Percentiles rank a stretch among this genome's conserved stretches.
phyloP scores from a whole-genome alignment of 257 asterid species.

The Primulina tabacum region DNA sequence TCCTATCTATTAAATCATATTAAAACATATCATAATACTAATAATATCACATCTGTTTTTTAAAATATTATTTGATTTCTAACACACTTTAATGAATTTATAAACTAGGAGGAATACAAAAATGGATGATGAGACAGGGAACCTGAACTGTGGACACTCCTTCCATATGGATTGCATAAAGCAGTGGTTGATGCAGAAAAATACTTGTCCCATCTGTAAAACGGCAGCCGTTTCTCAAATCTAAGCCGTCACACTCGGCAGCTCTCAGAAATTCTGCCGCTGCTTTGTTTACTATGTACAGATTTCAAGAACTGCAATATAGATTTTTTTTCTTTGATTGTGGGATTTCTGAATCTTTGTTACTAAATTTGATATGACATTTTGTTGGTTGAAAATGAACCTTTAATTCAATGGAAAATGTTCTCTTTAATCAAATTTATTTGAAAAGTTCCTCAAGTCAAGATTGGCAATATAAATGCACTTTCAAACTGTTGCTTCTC shows the following conservation, averaged over 20 bases:
- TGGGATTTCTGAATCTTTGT: background rate
- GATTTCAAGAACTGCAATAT: constrained; percentile 18
- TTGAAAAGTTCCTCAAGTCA: background rate
- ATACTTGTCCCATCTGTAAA: constrained; percentile 74
- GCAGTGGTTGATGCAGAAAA: constrained; percentile 81
- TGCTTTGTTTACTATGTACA: constrained; percentile 31
- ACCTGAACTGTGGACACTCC: constrained; percentile 65
- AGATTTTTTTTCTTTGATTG: background rate
- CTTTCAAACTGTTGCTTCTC: background rate
- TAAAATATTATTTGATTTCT: background rate
- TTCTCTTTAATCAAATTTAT: background rate
- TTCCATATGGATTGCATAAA: constrained; percentile 70
- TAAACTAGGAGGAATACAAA: constrained; percentile 72
- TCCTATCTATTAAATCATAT: background rate
- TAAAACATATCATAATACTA: too few relatives aligned
- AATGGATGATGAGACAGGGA: constrained; percentile 69
- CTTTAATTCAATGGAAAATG: background rate
- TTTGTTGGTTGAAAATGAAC: background rate
- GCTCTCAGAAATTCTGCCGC: constrained; percentile 21
- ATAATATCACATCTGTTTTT: background rate
- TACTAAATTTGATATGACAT: background rate
- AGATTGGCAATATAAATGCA: background rate
- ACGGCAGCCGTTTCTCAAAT: constrained; percentile 44
- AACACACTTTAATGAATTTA: background rate
- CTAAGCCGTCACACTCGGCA: constrained; percentile 21